Evolutionary conservation across 139 green algal species (phyloP), one percentile per base, ranked within the genome.

Genomic region (Mychonastes homosphaera): DNA sequence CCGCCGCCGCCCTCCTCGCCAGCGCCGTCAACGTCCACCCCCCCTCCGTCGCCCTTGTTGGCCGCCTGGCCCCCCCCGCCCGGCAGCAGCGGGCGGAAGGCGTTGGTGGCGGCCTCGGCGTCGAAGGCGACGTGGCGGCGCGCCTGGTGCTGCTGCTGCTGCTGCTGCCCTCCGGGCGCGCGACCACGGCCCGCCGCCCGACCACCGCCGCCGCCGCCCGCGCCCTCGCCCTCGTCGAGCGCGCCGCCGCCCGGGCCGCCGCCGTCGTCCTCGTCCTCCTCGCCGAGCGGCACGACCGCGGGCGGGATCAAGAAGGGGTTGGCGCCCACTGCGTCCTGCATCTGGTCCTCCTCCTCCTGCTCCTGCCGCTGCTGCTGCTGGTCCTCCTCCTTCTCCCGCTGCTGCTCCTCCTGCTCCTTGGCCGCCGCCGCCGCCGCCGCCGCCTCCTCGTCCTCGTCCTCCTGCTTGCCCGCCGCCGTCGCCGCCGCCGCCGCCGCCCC

Each of bases 231-330:
- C 9, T 32, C 1, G 19, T n/a, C n/a, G n/a, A n/a, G n/a, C n/a
- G n/a, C n/a, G n/a, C n/a, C n/a, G n/a, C n/a, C n/a, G n/a, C n/a
- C n/a, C n/a, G n/a, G n/a, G n/a, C n/a, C n/a, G n/a, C n/a, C n/a
- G n/a, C n/a, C n/a, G n/a, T n/a, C n/a, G n/a, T 46, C 15, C 39
- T 46, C 39, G 15, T 46, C 39, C 15, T 21, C 15, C 39, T 13
- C 39, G 16, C 39, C 16, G 39, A 16, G 16, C 15, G 39, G 53
- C 48, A 68, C 67, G 13, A 74, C 38, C 16, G 40, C 56, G 29
- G 67, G 60, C 27, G 60, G 23, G 26, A 32, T 35, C 30, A 70
- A 44, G 41, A 75, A 75, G 13, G 67, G 67, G 50, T 75, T 75
- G 44, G 27, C 56, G 61, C 48, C 60, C n/a, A n/a, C n/a, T n/a